phyloP scores from a whole-genome alignment of 2,329 filamentous ascomycete genomes.

The Huntiella abstrusa region DNA sequence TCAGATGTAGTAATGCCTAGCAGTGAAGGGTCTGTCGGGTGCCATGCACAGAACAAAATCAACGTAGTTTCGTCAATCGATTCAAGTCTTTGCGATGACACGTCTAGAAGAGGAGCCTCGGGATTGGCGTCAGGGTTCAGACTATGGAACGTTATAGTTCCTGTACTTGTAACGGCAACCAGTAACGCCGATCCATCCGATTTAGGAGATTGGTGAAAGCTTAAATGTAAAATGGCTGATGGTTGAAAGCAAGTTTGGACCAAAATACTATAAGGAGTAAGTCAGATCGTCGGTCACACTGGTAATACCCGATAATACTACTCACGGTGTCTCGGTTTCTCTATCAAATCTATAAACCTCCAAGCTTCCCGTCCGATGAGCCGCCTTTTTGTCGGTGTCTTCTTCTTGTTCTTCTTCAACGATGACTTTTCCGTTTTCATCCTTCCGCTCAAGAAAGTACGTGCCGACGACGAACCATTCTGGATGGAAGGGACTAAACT shows the following conservation, averaged over 20 bases:
- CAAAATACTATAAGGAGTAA: conserved; percentile 24
- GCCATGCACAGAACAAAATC: conserved; percentile 57
- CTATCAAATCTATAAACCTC: conserved; percentile 28
- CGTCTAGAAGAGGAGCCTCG: conserved; percentile 20
- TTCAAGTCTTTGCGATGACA: conserved; percentile 27
- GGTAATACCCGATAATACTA: not conserved
- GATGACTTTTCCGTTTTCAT: conserved; percentile 8
- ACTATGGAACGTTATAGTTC: conserved; percentile 45
- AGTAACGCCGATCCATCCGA: conserved; percentile 30
- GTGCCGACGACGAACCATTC: conserved; percentile 65
- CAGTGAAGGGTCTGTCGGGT: conserved; percentile 33
- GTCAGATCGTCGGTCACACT: not conserved
- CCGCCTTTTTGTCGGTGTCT: conserved; percentile 17
- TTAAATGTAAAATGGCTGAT: conserved; percentile 67
- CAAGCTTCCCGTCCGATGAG: conserved; percentile 57
- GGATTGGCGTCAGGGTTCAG: conserved; percentile 23
- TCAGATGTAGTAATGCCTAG: conserved; percentile 56
- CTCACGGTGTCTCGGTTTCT: conserved; percentile 5
- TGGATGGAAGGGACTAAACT: conserved; percentile 45
- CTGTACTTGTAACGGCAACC: conserved; percentile 62
- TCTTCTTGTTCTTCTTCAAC: conserved; percentile 13
- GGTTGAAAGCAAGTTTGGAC: conserved; percentile 42
- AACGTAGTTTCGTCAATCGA: conserved; percentile 39
- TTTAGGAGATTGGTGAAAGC: conserved; percentile 44
- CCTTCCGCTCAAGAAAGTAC: conserved; percentile 49